Base-by-base conservation (phyloP, 1,284 basidiomycete species). In the Ganoderma resinaceum region DNA sequence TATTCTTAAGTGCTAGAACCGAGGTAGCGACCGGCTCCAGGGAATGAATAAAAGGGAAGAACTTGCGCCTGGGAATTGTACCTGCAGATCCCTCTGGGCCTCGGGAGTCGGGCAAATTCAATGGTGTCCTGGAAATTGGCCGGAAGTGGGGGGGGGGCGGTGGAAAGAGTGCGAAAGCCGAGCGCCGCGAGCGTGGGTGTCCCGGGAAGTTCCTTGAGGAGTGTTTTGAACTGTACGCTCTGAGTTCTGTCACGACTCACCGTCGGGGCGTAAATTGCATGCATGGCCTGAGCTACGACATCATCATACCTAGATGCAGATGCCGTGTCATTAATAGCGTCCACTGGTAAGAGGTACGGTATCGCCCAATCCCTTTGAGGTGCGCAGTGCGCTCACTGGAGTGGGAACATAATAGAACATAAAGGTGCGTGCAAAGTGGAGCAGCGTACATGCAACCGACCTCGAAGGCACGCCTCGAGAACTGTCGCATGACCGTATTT, bases 11-110 rank as follows among this genome's bases (percentile, higher is more conserved):
- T 55, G n/a, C 63, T 66, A 1, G 8, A 4, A 3, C 3, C 43
- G n/a, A 20, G 20, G 43, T n/a, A 8, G 43, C 43, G 23, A 20
- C 5, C 18, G 20, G 46, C 11, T 37, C 52, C 61, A 40, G n/a
- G n/a, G n/a, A 46, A 18, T 14, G 20, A 14, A 11, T 26, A 12
- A 40, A n/a, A 37, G 49, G 62, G 53, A 38, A 20, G 29, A 53
- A 26, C 1, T 59, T 63, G 71, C 61, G 42, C 64, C 55, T 70
- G 71, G 61, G 69, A 72, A 72, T 42, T 42, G 69, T 58, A 63
- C 67, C 63, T 72, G 71, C 71, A 70, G 71, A 72, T 72, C 69
- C 40, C 37, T 60, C 58, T 38, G 8, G 9, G 38, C n/a, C 35
- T 7, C 23, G 14, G 9, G 23, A n/a, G 37, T 37, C 46, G 46